Percentiles rank a stretch among this genome's conserved stretches.
Evolutionary conservation across 139 green algal species (phyloP).

Genomic region (Microglena sp.): DNA sequence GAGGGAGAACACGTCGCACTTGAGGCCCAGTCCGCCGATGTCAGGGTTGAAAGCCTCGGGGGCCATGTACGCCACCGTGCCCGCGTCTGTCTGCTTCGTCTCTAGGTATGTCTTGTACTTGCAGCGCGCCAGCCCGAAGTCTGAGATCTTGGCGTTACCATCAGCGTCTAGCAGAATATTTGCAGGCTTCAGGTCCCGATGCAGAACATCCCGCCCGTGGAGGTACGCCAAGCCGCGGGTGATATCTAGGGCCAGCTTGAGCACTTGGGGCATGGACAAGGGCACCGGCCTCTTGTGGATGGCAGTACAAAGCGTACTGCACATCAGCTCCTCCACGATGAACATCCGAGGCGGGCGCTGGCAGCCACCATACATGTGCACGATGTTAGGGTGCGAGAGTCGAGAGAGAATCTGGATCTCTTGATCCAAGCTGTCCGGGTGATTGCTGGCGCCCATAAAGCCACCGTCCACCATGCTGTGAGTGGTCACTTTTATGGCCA

Average conservation of each 20-base stretch:
- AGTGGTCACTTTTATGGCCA: slow-evolving; percentile 12
- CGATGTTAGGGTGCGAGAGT: slow-evolving; percentile 38
- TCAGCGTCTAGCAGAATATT: slow-evolving; percentile 62
- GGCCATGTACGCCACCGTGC: slow-evolving; percentile 22
- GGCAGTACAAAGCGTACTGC: too few species aligned
- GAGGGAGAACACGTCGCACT: slow-evolving; percentile 33
- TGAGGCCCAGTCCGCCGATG: slow-evolving; percentile 20
- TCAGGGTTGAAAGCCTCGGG: slow-evolving; percentile 28
- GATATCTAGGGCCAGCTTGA: slow-evolving; percentile 10
- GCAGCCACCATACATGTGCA: slow-evolving; percentile 27
- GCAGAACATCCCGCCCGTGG: slow-evolving; percentile 10
- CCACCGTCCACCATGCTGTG: slow-evolving; percentile 2
- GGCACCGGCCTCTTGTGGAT: neutral
- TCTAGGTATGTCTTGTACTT: slow-evolving; percentile 29
- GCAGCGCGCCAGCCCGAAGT: slow-evolving; percentile 40
- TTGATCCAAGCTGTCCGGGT: neutral
- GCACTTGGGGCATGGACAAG: neutral
- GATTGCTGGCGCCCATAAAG: neutral
- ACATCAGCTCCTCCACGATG: slow-evolving; percentile 32
- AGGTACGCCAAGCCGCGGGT: slow-evolving; percentile 12
- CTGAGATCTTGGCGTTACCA: slow-evolving; percentile 32
- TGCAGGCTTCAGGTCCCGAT: slow-evolving; percentile 11
- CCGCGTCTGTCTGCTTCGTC: slow-evolving; percentile 19
- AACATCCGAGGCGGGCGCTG: slow-evolving; percentile 15
- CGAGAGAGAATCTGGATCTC: slow-evolving; percentile 12